A percentile compares a stretch with the other conserved stretches of the same genome.
These are phyloP conservation scores for Colletotrichum cordylinicola DNA, from an alignment of 2,329 filamentous ascomycete species.

Conservation along the genomic window DNA sequence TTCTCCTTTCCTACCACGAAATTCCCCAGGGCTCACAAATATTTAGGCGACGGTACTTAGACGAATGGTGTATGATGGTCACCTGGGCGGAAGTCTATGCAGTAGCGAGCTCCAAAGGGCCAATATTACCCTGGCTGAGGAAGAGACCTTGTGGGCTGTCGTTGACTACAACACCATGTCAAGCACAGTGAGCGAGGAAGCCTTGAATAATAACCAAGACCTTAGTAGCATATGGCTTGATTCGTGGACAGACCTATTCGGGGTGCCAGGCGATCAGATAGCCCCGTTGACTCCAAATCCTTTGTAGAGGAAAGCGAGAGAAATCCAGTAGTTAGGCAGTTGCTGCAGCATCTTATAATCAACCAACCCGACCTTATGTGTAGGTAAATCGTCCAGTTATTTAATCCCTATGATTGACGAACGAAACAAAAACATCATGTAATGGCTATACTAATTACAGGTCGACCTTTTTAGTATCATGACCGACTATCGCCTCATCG, in stretches of 20 bases:
- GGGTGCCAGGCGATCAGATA: neutral
- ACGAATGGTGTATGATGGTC: neutral
- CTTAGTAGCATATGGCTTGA: neutral
- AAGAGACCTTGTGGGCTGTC: neutral
- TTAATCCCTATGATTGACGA: neutral
- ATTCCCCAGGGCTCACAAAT: rapidly evolving
- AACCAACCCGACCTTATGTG: rapidly evolving
- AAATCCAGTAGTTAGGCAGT: neutral
- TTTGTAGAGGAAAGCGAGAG: neutral
- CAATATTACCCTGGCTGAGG: neutral
- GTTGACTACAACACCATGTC: neutral
- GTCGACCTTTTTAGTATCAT: neutral
- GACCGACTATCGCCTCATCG: neutral
- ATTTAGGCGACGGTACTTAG: neutral
- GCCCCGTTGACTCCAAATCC: neutral
- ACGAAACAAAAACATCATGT: neutral
- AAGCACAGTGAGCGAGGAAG: neutral
- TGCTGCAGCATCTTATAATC: neutral
- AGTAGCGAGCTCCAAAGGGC: neutral
- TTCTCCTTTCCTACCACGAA: neutral
- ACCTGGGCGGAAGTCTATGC: neutral
- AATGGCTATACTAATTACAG: neutral
- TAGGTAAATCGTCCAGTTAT: rapidly evolving
- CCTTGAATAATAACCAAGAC: neutral
- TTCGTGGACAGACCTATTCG: neutral